A percentile compares a stretch with the other conserved stretches of the same genome.
Evolutionary conservation across 2,329 filamentous ascomycete genomes (phyloP).

Genomic region (Alternaria conjuncta): DNA sequence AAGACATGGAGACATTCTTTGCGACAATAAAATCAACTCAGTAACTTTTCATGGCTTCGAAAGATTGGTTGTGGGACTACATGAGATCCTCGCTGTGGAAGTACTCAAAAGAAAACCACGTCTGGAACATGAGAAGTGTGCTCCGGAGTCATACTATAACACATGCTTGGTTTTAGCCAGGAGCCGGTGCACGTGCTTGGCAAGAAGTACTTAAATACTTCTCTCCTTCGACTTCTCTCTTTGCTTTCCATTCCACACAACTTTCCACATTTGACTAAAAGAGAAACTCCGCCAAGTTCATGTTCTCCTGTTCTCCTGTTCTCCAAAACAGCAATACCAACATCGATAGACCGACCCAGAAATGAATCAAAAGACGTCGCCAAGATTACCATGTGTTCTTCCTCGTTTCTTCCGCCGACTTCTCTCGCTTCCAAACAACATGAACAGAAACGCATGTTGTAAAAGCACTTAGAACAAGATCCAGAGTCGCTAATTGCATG

Average conservation of each 20-base stretch:
- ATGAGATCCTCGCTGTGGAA: not conserved
- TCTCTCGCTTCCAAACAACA: not conserved
- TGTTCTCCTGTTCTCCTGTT: not conserved
- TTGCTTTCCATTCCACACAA: not conserved
- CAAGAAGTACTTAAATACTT: not conserved
- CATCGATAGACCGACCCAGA: not conserved
- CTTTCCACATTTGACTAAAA: no score
- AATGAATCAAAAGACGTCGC: not conserved
- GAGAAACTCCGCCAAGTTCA: no score
- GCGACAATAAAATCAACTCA: accelerated
- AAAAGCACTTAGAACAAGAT: not conserved
- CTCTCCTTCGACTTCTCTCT: not conserved
- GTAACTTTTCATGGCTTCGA: accelerated
- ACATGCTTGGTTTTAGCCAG: not conserved
- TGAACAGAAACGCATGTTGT: accelerated
- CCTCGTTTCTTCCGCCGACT: not conserved
- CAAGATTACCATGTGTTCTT: not conserved
- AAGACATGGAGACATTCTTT: not conserved
- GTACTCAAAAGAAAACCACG: not conserved
- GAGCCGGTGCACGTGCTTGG: not conserved
- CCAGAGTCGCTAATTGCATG: not conserved
- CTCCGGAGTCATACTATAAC: not conserved
- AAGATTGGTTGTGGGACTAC: not conserved
- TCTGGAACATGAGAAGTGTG: not conserved
- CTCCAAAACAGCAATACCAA: not conserved